Evolutionary conservation across 495 filamentous ascomycete species (phyloP).

Genomic region (Sordaria brevicollis): DNA sequence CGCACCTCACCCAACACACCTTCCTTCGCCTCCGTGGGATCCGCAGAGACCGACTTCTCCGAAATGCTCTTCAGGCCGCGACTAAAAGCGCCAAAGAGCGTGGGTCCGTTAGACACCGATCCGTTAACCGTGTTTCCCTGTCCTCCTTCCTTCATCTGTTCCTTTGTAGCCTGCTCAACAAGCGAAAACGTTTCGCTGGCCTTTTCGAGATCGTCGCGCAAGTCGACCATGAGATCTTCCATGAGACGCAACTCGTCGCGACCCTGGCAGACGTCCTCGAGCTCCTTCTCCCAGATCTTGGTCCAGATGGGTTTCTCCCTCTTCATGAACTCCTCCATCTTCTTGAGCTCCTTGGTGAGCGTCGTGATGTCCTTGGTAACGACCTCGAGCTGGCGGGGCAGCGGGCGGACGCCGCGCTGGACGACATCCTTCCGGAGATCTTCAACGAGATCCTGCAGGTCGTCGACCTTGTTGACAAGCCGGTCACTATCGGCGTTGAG

Average conservation of each 20-base stretch:
- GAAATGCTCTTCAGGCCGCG: conserved; percentile 44
- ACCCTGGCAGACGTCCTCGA: conserved; percentile 89
- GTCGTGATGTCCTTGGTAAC: conserved; percentile 78
- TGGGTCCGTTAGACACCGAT: conserved; percentile 23
- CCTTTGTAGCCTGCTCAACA: conserved; percentile 92
- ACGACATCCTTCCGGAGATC: conserved; percentile 98
- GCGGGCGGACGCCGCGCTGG: conserved; percentile 77
- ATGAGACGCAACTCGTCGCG: conserved; percentile 88
- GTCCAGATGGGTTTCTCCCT: conserved; percentile 92
- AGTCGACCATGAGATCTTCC: conserved; percentile 83
- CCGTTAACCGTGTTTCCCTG: conserved; percentile 29
- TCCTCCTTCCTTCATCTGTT: conserved; percentile 70
- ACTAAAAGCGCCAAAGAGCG: conserved; percentile 39
- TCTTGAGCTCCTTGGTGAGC: conserved; percentile 80
- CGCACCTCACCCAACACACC: conserved; percentile 87
- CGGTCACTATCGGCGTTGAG: conserved; percentile 77
- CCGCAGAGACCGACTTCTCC: conserved; percentile 47
- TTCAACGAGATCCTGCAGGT: conserved; percentile 91
- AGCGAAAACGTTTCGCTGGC: conserved; percentile 84
- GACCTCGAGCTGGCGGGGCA: conserved; percentile 79
- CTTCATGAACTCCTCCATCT: conserved; percentile 85
- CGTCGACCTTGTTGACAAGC: conserved; percentile 83
- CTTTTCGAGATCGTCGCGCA: conserved; percentile 92
- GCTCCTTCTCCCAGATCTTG: conserved; percentile 96
- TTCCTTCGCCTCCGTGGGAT: conserved; percentile 77